phyloP scores from a whole-genome alignment of 345 rosid species.

The Limnanthes douglasii region DNA sequence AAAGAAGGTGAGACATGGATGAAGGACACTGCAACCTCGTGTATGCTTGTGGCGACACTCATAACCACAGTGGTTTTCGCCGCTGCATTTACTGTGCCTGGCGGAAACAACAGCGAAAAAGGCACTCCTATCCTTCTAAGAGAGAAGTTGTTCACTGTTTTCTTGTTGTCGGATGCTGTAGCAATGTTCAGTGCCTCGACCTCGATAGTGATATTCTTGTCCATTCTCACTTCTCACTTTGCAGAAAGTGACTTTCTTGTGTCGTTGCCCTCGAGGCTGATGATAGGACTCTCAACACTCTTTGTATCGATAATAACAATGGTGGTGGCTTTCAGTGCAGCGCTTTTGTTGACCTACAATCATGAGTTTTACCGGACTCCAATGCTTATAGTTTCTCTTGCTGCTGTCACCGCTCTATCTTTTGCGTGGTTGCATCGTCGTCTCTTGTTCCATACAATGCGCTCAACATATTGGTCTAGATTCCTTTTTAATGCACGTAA shows the following conservation, averaged over 20 bases:
- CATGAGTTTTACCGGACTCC: too few species aligned
- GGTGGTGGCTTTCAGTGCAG: constrained; percentile 37
- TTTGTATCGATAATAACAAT: constrained; percentile 57
- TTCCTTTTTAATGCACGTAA: too few species aligned
- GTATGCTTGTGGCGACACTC: constrained; percentile 40
- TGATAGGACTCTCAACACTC: constrained; percentile 40
- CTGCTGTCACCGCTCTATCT: too few species aligned
- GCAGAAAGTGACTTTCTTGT: constrained; percentile 35
- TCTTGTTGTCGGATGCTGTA: constrained; percentile 28
- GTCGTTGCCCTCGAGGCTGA: constrained; percentile 32
- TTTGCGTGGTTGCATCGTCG: too few species aligned
- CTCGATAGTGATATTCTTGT: constrained; percentile 34
- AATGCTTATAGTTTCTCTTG: too few species aligned
- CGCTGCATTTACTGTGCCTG: constrained; percentile 38
- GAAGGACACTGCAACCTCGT: constrained; percentile 35
- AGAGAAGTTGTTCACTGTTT: constrained; percentile 14
- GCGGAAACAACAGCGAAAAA: constrained; percentile 9
- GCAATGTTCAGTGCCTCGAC: constrained; percentile 36
- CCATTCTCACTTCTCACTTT: constrained; percentile 39
- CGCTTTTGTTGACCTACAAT: constrained; percentile 24
- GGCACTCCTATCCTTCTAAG: constrained; percentile 11
- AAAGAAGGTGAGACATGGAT: constrained; percentile 39
- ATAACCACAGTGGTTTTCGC: constrained; percentile 48
- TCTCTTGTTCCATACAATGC: too few species aligned
- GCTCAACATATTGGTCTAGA: too few species aligned